Conservation (phyloP, 345 rosid species). For the Eucalyptus marginata region DNA sequence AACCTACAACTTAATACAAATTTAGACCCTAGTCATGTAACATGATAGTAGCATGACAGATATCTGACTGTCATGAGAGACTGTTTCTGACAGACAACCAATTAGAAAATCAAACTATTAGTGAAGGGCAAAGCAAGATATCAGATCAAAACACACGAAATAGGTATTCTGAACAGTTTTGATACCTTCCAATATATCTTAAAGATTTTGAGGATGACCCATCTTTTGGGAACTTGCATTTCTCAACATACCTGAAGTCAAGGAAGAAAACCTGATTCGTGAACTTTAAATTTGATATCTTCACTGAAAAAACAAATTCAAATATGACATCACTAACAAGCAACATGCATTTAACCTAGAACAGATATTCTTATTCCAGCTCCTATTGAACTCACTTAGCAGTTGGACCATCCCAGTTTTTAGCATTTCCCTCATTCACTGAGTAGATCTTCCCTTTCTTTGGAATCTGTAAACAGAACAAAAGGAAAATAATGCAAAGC, state of each 20-base stretch:
- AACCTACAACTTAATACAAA: neutral
- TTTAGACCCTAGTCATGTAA: neutral
- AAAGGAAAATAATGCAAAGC: neutral
- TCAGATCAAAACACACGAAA: neutral
- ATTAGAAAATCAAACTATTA: neutral
- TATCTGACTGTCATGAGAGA: neutral
- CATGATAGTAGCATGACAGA: neutral
- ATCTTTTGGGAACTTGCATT: constrained; percentile 89
- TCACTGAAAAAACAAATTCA: neutral
- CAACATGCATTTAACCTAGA: neutral
- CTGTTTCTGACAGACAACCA: neutral
- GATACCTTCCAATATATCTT: constrained; percentile 92
- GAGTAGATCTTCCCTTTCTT: constrained; percentile 92
- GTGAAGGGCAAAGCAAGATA: neutral
- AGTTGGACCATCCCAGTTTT: constrained; percentile 93
- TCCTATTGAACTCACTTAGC: constrained; percentile 39
- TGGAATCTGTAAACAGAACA: constrained; percentile 46
- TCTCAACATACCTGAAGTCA: constrained; percentile 66
- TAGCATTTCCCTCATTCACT: constrained; percentile 97
- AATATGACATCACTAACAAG: neutral
- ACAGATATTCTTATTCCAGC: neutral
- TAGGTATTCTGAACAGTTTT: neutral
- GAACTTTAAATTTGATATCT: neutral
- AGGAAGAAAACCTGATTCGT: neutral
- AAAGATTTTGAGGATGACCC: constrained; percentile 83